These are phyloP conservation scores for Lipomyces mesembrius DNA, from an alignment of 805 yeast genomes.

Conservation along the genomic window DNA sequence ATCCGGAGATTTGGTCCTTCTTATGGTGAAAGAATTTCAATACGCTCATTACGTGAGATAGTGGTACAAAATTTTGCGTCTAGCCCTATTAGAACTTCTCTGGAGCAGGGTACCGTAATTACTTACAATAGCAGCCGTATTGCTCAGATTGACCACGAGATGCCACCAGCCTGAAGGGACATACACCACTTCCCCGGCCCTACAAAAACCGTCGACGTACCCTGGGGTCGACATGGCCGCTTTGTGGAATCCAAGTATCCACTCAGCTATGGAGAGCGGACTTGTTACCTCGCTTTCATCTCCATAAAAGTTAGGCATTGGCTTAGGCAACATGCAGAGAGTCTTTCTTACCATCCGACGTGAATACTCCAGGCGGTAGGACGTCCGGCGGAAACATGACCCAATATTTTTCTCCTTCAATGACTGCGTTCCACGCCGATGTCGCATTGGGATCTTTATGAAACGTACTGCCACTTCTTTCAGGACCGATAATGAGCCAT, in stretches of 20 bases:
- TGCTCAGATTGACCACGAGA: constrained; percentile 81
- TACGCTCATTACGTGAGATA: constrained; percentile 59
- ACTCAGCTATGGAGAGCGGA: constrained; percentile 91
- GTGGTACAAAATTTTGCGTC: constrained; percentile 87
- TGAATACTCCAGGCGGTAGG: constrained; percentile 84
- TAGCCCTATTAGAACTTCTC: background rate
- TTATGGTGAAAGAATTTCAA: constrained; percentile 70
- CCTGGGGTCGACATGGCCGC: constrained; percentile 55
- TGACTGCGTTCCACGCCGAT: constrained; percentile 84
- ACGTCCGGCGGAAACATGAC: constrained; percentile 80
- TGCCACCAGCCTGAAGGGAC: constrained; percentile 99
- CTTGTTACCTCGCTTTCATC: constrained; percentile 88
- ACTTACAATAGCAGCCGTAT: constrained; percentile 64
- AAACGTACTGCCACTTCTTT: constrained; percentile 82
- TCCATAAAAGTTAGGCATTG: constrained; percentile 43
- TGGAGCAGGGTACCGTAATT: background rate
- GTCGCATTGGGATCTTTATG: constrained; percentile 93
- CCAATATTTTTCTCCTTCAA: constrained; percentile 82
- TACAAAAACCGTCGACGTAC: constrained; percentile 72
- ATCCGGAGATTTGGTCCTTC: constrained; percentile 77
- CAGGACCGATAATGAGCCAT: constrained; percentile 90
- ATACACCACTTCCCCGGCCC: constrained; percentile 80
- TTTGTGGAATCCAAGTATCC: constrained; percentile 84
- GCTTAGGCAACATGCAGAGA: background rate
- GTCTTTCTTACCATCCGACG: constrained; percentile 46